phyloP scores from a whole-genome alignment of 2,329 filamentous ascomycete species.

The Mycosphaerella sp. region DNA sequence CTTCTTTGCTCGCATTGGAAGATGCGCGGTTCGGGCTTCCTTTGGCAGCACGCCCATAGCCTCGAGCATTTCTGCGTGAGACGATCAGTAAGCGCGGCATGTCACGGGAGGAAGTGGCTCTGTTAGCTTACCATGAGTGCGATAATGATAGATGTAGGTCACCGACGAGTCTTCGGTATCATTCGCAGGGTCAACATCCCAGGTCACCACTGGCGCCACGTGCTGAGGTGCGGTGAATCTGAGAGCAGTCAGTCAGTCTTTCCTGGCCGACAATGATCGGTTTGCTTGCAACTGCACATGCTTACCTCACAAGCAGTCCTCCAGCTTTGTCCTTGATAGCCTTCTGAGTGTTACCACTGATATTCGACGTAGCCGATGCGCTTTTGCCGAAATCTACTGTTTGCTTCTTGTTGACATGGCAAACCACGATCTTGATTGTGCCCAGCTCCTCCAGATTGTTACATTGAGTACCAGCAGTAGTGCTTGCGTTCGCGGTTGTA shows the following conservation, averaged over 20 bases:
- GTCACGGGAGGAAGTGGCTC: neutral
- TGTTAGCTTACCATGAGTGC: constrained; percentile 5
- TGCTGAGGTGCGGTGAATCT: constrained; percentile 3
- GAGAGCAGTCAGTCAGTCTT: neutral
- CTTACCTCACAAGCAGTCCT: constrained; percentile 2
- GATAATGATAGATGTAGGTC: constrained; percentile 8
- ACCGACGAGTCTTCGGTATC: constrained; percentile 1
- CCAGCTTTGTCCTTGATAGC: constrained; percentile 8
- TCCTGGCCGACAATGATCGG: neutral
- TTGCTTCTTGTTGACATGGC: constrained; percentile 12
- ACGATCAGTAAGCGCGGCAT: neutral
- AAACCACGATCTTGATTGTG: constrained; percentile 13
- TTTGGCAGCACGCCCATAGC: constrained; percentile 8
- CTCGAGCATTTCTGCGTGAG: constrained; percentile 7
- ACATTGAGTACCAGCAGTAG: neutral
- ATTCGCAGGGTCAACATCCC: constrained; percentile 2
- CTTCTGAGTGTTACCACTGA: neutral
- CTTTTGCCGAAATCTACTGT: constrained; percentile 2
- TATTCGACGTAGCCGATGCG: neutral
- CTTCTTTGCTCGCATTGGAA: neutral
- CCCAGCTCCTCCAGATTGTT: constrained; percentile 9
- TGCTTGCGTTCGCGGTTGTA: neutral
- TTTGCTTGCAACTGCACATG: neutral
- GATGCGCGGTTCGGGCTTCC: neutral
- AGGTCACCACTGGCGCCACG: neutral